phyloP scores from a whole-genome alignment of 2,329 filamentous ascomycete species.

The Colletotrichum tabaci region DNA sequence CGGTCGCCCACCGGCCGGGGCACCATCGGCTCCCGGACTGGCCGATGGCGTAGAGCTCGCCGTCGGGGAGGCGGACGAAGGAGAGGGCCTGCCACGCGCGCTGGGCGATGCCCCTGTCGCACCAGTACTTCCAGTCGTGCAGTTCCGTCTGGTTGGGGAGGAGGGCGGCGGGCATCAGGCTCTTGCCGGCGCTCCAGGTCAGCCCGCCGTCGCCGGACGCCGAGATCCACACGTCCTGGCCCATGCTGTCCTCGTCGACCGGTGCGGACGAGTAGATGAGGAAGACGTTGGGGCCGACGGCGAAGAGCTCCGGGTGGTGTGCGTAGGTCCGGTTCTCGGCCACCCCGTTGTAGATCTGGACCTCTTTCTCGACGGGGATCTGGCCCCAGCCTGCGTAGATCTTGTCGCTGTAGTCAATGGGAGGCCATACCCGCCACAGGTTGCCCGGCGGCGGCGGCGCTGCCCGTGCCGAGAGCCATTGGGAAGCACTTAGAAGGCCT shows the following conservation, averaged over 20 bases:
- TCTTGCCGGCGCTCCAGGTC: constrained; percentile 42
- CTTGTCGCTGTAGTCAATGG: constrained; percentile 45
- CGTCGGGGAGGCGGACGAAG: constrained; percentile 36
- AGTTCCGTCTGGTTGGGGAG: constrained; percentile 46
- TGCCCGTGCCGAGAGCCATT: not conserved
- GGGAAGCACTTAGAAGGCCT: not conserved
- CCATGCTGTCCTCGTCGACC: constrained; percentile 48
- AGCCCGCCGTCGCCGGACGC: constrained; percentile 44
- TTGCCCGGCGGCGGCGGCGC: constrained; percentile 35
- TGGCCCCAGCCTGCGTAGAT: constrained; percentile 48
- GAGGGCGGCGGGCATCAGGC: constrained; percentile 45
- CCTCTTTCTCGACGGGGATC: constrained; percentile 43
- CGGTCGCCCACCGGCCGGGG: constrained; percentile 38
- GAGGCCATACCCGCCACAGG: constrained; percentile 44
- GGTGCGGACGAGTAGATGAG: constrained; percentile 45
- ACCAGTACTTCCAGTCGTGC: constrained; percentile 47
- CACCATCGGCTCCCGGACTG: constrained; percentile 43
- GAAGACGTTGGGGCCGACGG: constrained; percentile 41
- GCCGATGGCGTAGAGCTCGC: constrained; percentile 43
- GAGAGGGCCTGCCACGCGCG: constrained; percentile 43
- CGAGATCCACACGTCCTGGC: constrained; percentile 47
- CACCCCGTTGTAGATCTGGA: constrained; percentile 46
- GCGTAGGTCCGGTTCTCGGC: constrained; percentile 45
- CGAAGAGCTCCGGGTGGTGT: constrained; percentile 46
- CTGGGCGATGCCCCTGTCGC: constrained; percentile 44